phyloP scores from a whole-genome alignment of 1,284 basidiomycete species.

The Pascua guehoae region DNA sequence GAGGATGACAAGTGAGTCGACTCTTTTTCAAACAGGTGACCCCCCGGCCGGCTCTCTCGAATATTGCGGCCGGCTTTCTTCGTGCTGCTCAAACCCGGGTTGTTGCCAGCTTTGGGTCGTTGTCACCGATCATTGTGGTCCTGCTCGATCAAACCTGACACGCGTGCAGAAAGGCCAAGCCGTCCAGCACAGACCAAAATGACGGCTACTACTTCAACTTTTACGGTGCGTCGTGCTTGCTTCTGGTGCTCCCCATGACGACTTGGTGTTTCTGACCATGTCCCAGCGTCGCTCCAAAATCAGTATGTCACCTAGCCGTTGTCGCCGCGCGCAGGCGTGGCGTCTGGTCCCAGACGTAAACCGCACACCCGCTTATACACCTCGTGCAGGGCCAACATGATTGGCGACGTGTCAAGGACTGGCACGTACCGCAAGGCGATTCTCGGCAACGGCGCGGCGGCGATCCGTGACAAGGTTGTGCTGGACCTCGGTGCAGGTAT shows the following conservation, averaged over 20 bases:
- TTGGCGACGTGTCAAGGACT: constrained; percentile 47
- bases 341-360: too few species aligned
- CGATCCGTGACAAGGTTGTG: constrained; percentile 45
- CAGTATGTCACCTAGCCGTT: constrained; percentile 10
- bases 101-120: too few species aligned
- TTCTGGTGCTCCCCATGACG: background rate
- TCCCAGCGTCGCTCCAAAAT: constrained; percentile 30
- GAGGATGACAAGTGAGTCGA: background rate
- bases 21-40: too few species aligned
- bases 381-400: constrained; percentile 47
- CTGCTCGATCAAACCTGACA: too few species aligned
- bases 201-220: constrained; percentile 47
- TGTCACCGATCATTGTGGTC: too few species aligned
- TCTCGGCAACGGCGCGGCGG: constrained; percentile 45
- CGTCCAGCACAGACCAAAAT: constrained; percentile 8
- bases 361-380: too few species aligned
- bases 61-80: too few species aligned
- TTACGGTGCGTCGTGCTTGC: constrained; percentile 28
- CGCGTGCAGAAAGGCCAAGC: constrained; percentile 15
- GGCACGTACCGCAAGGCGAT: constrained; percentile 50
- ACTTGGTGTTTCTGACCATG: background rate
- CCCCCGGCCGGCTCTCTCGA: too few species aligned
- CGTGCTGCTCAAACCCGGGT: too few species aligned
- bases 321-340: background rate
- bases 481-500: constrained; percentile 53